Conservation (phyloP, 345 rosid species). For the Eucalyptus pumila region DNA sequence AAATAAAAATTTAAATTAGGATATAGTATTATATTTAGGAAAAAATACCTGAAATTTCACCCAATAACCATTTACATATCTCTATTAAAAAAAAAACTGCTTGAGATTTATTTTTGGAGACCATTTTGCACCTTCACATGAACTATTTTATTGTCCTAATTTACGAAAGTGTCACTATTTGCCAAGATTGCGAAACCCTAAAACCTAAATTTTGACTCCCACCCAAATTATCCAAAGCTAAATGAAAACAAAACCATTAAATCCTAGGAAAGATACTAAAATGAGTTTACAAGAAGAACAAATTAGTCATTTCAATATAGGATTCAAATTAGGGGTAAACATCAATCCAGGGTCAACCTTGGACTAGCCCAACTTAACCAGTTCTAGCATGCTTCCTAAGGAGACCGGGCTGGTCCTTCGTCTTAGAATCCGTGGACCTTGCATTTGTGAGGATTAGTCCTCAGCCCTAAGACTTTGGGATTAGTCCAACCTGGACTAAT, state of each 20-base stretch:
- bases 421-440: background rate
- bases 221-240: background rate
- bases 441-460: background rate
- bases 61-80: background rate
- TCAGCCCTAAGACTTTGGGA: background rate
- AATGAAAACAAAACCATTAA: background rate
- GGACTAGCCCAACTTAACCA: background rate
- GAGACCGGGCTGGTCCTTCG: rapidly evolving
- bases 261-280: background rate
- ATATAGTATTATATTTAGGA: background rate
- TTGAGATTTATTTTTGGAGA: background rate
- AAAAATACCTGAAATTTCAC: background rate
- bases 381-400: background rate
- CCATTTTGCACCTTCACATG: background rate
- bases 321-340: background rate
- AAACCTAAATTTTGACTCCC: background rate
- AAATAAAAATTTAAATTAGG: background rate
- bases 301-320: background rate
- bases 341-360: background rate
- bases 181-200: background rate
- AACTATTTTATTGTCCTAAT: background rate
- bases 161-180: background rate
- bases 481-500: background rate
- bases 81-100: background rate
- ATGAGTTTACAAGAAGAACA: background rate